Evolutionary conservation across 768 basidiomycete species (phyloP).

Genomic region (Kwoniella shandongensis): DNA sequence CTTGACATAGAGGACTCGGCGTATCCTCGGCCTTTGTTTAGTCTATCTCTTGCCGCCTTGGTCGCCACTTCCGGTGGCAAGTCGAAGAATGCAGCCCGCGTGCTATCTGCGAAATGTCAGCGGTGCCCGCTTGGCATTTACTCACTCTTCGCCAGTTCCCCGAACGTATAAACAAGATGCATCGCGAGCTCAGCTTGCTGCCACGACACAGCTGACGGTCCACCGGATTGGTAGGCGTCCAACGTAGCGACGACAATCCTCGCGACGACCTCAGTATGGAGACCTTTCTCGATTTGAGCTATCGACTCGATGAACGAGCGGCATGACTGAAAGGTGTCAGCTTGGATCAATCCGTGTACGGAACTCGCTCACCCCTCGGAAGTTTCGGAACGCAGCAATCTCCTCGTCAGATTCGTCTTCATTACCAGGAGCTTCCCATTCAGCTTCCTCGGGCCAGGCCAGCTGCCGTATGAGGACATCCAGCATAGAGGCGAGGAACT

Average conservation of each 20-base stretch:
- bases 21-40: conserved; percentile 31
- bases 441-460: conserved; percentile 68
- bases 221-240: conserved; percentile 61
- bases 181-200: conserved; percentile 88
- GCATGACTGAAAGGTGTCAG: conserved; percentile 19
- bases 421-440: conserved; percentile 62
- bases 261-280: conserved; percentile 76
- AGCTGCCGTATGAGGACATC: conserved; percentile 79
- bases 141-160: conserved; percentile 81
- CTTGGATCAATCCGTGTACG: not conserved
- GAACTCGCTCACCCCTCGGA: conserved; percentile 72
- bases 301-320: conserved; percentile 68
- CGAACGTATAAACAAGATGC: conserved; percentile 91
- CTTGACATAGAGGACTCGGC: conserved; percentile 26
- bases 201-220: conserved; percentile 72
- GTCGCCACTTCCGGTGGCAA: conserved; percentile 64
- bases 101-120: conserved; percentile 59
- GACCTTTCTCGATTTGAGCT: conserved; percentile 75
- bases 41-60: conserved; percentile 53
- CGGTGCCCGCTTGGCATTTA: conserved; percentile 9
- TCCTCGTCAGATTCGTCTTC: conserved; percentile 78
- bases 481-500: conserved; percentile 76
- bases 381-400: conserved; percentile 72
- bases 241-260: conserved; percentile 73
- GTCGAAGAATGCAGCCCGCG: conserved; percentile 81